Evolutionary conservation across 495 filamentous ascomycete genomes (phyloP).

Genomic region (Penicillium turbatum): DNA sequence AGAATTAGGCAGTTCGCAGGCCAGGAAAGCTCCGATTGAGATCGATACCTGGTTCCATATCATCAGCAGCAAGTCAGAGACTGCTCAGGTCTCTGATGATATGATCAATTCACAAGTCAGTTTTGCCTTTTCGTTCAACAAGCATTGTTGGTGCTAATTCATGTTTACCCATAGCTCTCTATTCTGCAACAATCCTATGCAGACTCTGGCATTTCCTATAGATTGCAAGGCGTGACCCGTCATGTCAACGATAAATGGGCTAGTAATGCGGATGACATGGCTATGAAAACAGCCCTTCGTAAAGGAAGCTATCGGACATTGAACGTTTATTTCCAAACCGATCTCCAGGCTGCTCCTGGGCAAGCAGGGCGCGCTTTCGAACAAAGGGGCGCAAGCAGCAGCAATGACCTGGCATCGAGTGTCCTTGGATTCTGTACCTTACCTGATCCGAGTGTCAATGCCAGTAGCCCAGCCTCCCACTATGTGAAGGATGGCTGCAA

Average conservation of each 20-base stretch:
- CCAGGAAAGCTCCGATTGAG: slow-evolving; percentile 31
- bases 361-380: slow-evolving; percentile 14
- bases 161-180: slow-evolving; percentile 26
- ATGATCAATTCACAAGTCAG: slow-evolving; percentile 45
- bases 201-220: slow-evolving; percentile 47
- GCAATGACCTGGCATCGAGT: slow-evolving; percentile 25
- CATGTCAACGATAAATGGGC: slow-evolving; percentile 69
- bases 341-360: slow-evolving; percentile 33
- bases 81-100: slow-evolving; percentile 29
- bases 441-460: slow-evolving; percentile 36
- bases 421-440: slow-evolving; percentile 50
- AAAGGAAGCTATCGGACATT: slow-evolving; percentile 44
- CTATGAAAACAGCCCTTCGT: slow-evolving; percentile 62
- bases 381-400: slow-evolving; percentile 7
- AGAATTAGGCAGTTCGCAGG: slow-evolving; percentile 13
- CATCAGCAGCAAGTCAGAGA: slow-evolving; percentile 35
- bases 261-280: slow-evolving; percentile 55
- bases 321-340: slow-evolving; percentile 52
- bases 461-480: slow-evolving; percentile 28
- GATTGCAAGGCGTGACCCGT: slow-evolving; percentile 63
- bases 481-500: slow-evolving; percentile 53
- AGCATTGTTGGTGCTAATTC: neutral
- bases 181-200: slow-evolving; percentile 43
- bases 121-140: neutral
- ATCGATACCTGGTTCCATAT: slow-evolving; percentile 51